These are phyloP conservation scores for Ceratobasidium sp. DNA, from an alignment of 1,284 basidiomycete genomes.

Conservation along the genomic window DNA sequence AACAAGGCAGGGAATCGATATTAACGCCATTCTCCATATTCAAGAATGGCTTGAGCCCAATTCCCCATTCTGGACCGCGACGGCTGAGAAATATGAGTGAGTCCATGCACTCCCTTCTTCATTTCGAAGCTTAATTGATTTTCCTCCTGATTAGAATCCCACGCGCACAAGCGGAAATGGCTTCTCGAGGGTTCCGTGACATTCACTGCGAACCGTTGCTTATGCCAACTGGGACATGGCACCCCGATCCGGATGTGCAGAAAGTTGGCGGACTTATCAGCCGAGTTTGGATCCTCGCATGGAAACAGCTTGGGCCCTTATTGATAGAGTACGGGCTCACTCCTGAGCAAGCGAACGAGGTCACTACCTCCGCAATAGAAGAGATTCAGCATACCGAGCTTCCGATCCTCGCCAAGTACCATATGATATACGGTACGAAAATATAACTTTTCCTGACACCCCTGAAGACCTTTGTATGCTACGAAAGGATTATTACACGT, in stretches of 20 bases:
- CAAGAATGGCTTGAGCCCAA: slow-evolving; percentile 23
- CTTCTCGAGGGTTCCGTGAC: slow-evolving; percentile 2
- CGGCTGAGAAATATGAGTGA: slow-evolving; percentile 24
- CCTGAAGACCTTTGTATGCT: too few species aligned
- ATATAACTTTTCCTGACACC: too few species aligned
- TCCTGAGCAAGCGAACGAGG: too few species aligned
- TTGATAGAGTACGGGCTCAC: too few species aligned
- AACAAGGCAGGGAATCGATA: slow-evolving; percentile 19
- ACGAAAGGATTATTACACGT: too few species aligned
- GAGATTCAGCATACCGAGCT: too few species aligned
- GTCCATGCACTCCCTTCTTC: background rate
- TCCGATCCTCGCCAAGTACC: too few species aligned
- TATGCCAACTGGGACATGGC: slow-evolving; percentile 29
- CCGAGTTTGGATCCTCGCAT: slow-evolving; percentile 8
- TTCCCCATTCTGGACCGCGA: slow-evolving; percentile 20
- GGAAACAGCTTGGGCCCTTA: slow-evolving; percentile 27
- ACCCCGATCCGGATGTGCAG: slow-evolving; percentile 28
- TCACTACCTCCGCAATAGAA: too few species aligned
- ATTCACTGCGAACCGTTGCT: slow-evolving; percentile 22
- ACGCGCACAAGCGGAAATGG: background rate
- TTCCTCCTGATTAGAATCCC: slow-evolving; percentile 4
- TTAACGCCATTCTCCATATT: slow-evolving; percentile 19
- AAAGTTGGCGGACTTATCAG: slow-evolving; percentile 7
- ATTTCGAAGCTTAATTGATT: too few species aligned
- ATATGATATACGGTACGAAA: too few species aligned